Conservation (phyloP, 768 basidiomycete genomes). For the Macrocybe gigantea region DNA sequence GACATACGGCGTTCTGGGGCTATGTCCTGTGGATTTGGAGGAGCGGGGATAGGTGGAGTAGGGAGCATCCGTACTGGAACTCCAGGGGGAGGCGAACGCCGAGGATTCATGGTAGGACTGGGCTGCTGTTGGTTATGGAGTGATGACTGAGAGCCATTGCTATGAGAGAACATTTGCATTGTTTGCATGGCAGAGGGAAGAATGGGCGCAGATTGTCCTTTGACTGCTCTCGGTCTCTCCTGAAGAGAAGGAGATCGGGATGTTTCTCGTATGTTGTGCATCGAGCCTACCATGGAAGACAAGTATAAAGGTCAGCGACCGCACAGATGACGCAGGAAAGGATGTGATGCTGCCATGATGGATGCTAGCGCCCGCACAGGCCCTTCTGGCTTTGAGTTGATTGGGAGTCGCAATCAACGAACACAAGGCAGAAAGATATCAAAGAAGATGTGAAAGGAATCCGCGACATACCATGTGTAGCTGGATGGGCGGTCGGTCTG, state of each 20-base stretch:
- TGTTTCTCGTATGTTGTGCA: slow-evolving; percentile 40
- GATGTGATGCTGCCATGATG: slow-evolving; percentile 6
- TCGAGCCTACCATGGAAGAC: slow-evolving; percentile 25
- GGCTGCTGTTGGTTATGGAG: slow-evolving; percentile 35
- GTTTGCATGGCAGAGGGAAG: slow-evolving; percentile 53
- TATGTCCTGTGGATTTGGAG: slow-evolving; percentile 22
- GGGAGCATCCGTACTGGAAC: slow-evolving; percentile 29
- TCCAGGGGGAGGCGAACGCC: slow-evolving; percentile 33
- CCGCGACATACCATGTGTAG: background rate
- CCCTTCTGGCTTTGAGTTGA: background rate
- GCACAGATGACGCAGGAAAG: slow-evolving; percentile 1
- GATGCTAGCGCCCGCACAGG: background rate
- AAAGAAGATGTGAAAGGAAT: background rate
- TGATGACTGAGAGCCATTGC: slow-evolving; percentile 32
- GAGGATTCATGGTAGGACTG: slow-evolving; percentile 37
- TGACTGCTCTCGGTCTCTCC: slow-evolving; percentile 47
- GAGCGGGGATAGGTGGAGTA: slow-evolving; percentile 39
- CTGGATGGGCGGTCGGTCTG: slow-evolving; percentile 36
- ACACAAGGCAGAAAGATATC: no score
- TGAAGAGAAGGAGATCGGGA: slow-evolving; percentile 44
- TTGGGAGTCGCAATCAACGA: no score
- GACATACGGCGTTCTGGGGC: slow-evolving; percentile 25
- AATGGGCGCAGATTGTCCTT: slow-evolving; percentile 57
- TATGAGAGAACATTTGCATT: slow-evolving; percentile 29
- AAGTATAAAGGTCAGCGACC: slow-evolving; percentile 3